A percentile compares a stretch with the other conserved stretches of the same genome.
phyloP scores from a whole-genome alignment of 108 stramenopile species.

The Cyclotella choctawhatcheeana region DNA sequence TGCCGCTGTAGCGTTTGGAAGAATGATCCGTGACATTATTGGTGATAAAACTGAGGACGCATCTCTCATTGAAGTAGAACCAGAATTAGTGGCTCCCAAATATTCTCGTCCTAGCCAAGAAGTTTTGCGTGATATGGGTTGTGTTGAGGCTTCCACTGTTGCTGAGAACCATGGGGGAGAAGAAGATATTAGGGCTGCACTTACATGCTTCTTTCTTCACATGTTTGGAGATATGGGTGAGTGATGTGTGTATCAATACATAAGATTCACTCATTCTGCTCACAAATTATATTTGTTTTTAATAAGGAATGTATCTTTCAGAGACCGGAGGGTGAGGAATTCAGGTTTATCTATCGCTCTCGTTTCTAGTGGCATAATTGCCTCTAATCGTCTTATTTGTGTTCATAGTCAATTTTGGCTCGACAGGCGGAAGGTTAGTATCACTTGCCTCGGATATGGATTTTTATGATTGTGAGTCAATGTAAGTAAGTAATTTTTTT shows the following conservation, averaged over 20 bases:
- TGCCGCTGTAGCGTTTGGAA: conserved; percentile 35
- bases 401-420: conserved; percentile 43
- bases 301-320: conserved; percentile 46
- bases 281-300: no score
- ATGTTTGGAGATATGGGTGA: conserved; percentile 81
- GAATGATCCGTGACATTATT: conserved; percentile 27
- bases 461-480: no score
- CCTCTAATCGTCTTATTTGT: background rate
- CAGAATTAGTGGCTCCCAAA: conserved; percentile 15
- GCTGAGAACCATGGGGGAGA: conserved; percentile 76
- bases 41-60: conserved; percentile 14
- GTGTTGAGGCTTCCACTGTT: conserved; percentile 58
- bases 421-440: conserved; percentile 73
- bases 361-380: conserved; percentile 26
- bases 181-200: conserved; percentile 77
- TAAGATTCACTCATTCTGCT: background rate
- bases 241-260: conserved; percentile 50
- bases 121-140: conserved; percentile 47
- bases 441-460: no score
- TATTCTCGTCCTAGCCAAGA: conserved; percentile 33
- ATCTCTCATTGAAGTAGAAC: conserved; percentile 2
- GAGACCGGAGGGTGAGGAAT: conserved; percentile 20
- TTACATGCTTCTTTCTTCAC: conserved; percentile 78
- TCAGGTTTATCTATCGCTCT: background rate
- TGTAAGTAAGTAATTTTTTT: no score